Evolutionary conservation across 169 alveolate species (phyloP).

Genomic region (Plasmodium adleri): DNA sequence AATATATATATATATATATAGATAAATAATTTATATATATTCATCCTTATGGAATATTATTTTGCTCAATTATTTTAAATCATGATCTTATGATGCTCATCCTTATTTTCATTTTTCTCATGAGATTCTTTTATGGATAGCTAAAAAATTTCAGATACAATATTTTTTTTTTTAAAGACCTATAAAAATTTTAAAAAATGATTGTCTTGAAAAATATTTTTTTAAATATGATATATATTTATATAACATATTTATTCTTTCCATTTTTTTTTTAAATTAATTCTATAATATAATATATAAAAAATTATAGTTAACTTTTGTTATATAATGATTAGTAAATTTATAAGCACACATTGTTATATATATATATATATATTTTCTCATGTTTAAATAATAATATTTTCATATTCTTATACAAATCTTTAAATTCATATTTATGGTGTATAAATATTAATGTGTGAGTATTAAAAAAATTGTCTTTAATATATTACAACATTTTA

Average conservation of each 20-base stretch:
- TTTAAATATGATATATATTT: conserved; percentile 26
- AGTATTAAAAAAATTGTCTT: conserved; percentile 27
- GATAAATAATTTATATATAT: too few species aligned
- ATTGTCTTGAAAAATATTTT: conserved; percentile 9
- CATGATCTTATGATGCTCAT: too few species aligned
- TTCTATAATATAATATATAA: background rate
- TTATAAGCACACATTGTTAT: conserved; percentile 54
- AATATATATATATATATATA: too few species aligned
- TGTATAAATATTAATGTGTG: conserved; percentile 60
- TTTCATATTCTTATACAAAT: conserved; percentile 49
- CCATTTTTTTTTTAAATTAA: conserved; percentile 18
- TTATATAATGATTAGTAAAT: conserved; percentile 1
- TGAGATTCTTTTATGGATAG: background rate
- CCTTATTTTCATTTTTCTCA: too few species aligned
- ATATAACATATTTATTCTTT: background rate
- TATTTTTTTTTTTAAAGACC: conserved; percentile 12
- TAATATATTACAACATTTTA: conserved; percentile 33
- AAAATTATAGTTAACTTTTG: conserved; percentile 30
- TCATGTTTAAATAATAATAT: conserved; percentile 4
- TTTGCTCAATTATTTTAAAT: too few species aligned
- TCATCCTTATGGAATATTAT: too few species aligned
- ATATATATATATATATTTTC: background rate
- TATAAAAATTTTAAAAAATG: too few species aligned
- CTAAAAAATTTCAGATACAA: conserved; percentile 27
- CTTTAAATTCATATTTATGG: conserved; percentile 30